Base-by-base conservation (phyloP, 148 eudicot species). In the Chenopodium quinoa region DNA sequence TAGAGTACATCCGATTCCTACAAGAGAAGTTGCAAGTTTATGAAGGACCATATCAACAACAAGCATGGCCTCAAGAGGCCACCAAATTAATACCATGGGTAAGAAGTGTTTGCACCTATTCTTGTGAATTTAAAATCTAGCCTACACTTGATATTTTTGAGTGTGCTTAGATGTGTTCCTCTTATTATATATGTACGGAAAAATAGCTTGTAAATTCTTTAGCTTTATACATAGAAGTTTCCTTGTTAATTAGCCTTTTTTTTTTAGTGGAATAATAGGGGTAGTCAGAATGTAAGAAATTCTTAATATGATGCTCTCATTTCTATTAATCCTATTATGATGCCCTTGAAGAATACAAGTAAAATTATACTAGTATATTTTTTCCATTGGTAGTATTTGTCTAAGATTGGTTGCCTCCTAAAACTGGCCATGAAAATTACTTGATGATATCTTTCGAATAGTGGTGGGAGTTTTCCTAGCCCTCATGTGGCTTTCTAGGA, bases 1-100 rank as follows among this genome's bases (percentile, higher is more conserved):
- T 95, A 82, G 89, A 95, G 82, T 93, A 95, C 89, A 81, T 95
- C 66, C 97, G 89, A 79, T 93, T 85, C 84, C 85, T 95, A 78
- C 94, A 95, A 71, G 97, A 92, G 73, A 93, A 87, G 85, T 52
- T 95, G 77, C 91, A 90, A 84, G 69, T 88, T 70, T 93, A 92
- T 71, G 99, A 95, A 84, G 94, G 92, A 19, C 71, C 97, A 63
- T 89, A 85, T 84, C 93, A 86, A 84, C 98, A 87, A 86, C 98
- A 87, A 86, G 88, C 89, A 78, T 93, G 97, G 94, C 82, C 85
- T 88, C 86, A 86, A 32, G 99, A 93, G 83, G 87, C 92, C 32
- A 23, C 93, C 76, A 92, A 95, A 75, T 81, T 88, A 87, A 85
- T 84, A 72, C 93, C 97, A 75, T 89, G 91, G 97, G 99, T 95